These are phyloP conservation scores for Aspergillus alliaceus DNA, from an alignment of 2,329 filamentous ascomycete species.

Conservation along the genomic window DNA sequence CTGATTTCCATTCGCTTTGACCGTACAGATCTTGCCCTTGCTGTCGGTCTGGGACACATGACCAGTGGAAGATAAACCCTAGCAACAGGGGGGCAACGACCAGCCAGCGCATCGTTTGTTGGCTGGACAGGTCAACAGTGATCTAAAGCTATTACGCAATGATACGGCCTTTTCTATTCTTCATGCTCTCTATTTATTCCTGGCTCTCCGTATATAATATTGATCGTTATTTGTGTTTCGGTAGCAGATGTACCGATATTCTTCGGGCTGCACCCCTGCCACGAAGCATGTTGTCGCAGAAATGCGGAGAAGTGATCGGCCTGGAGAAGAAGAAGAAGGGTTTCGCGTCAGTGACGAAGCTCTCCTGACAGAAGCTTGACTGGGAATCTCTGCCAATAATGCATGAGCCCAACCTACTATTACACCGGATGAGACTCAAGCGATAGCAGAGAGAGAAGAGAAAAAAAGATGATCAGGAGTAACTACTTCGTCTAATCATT, in stretches of 20 bases:
- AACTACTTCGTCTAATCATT: no score
- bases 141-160: no score
- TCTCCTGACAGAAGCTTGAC: background rate
- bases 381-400: slow-evolving; percentile 19
- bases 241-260: background rate
- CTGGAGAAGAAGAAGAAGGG: background rate
- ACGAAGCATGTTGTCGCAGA: background rate
- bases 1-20: slow-evolving; percentile 39
- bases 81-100: background rate
- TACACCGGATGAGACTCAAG: background rate
- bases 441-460: background rate
- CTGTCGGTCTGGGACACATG: slow-evolving; percentile 3
- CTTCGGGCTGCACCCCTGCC: background rate
- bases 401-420: background rate
- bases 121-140: background rate
- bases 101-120: background rate
- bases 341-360: background rate
- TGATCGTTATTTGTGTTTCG: no score
- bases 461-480: no score
- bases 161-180: no score
- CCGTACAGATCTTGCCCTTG: slow-evolving; percentile 36
- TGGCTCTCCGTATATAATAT: background rate
- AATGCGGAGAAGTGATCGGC: background rate
- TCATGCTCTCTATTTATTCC: background rate
- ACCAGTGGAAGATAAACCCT: slow-evolving; percentile 1